Conservation (phyloP, 257 asterid genomes). For the Solanum rostratum region DNA sequence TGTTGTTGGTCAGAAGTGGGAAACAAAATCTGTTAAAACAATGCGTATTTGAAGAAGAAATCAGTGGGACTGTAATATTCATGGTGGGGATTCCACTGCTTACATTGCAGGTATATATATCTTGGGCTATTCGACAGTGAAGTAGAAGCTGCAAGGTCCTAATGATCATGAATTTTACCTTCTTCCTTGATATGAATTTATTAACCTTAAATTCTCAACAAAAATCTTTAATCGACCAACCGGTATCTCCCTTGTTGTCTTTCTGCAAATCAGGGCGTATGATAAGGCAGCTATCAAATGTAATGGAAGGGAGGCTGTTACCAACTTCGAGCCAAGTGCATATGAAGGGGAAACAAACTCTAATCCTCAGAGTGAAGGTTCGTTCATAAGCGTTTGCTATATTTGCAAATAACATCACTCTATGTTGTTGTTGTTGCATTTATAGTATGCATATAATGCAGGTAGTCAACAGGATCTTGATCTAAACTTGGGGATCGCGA, state of each 20-base stretch:
- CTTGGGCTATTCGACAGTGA: constrained; percentile 43
- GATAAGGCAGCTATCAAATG: constrained; percentile 69
- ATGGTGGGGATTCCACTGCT: constrained; percentile 25
- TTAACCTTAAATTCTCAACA: constrained; percentile 11
- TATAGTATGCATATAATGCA: constrained; percentile 8
- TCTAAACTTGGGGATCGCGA: constrained; percentile 60
- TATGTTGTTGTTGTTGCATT: not conserved
- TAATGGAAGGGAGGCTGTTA: constrained; percentile 63
- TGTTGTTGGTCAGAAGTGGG: not conserved
- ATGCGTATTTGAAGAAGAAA: not conserved
- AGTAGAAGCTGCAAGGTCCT: constrained; percentile 47
- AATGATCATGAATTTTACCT: constrained; percentile 19
- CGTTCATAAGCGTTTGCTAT: not conserved
- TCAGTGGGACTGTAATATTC: constrained; percentile 5
- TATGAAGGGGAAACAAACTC: constrained; percentile 25
- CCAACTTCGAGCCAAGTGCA: constrained; percentile 57
- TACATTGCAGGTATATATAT: constrained; percentile 42
- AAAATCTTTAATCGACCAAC: constrained; percentile 18
- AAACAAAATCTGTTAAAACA: not conserved
- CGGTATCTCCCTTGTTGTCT: constrained; percentile 10
- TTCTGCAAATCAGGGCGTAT: constrained; percentile 53
- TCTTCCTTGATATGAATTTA: constrained; percentile 13
- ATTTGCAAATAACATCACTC: not conserved
- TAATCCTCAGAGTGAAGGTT: constrained; percentile 25
- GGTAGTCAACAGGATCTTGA: constrained; percentile 43